These are phyloP conservation scores for Leishmania major DNA, from an alignment of 208 protist species.

Conservation along the genomic window DNA sequence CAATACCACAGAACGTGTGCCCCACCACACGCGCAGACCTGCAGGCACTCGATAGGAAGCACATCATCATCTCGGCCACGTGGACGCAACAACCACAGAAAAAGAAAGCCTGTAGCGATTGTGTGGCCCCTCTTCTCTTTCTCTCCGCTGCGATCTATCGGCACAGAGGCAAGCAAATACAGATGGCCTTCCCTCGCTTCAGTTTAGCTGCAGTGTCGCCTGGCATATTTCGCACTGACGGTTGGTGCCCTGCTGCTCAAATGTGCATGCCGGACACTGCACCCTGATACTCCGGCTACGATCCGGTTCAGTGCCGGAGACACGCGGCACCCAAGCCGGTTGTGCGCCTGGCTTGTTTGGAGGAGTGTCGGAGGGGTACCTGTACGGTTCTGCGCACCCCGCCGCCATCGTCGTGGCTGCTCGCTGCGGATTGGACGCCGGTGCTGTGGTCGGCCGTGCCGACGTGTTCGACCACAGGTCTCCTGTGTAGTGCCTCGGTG, in stretches of 20 bases:
- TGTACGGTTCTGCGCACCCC: slow-evolving; percentile 6
- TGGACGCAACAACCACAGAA: background rate
- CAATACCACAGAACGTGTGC: background rate
- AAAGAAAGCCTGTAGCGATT: background rate
- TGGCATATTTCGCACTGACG: slow-evolving; percentile 25
- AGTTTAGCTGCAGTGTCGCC: background rate
- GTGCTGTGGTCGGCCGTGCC: background rate
- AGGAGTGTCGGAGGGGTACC: background rate
- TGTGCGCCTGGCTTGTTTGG: background rate
- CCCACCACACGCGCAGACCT: background rate
- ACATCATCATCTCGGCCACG: background rate
- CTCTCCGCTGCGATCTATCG: background rate
- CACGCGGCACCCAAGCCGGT: background rate
- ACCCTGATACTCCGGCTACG: slow-evolving; percentile 22
- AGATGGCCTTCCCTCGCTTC: background rate
- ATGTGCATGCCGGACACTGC: slow-evolving; percentile 50
- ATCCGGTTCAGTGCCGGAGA: background rate
- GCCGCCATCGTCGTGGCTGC: background rate
- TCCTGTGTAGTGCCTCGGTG: slow-evolving; percentile 12
- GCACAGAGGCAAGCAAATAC: background rate
- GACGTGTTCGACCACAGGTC: slow-evolving; percentile 18
- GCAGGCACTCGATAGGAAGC: background rate
- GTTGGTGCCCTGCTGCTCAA: slow-evolving; percentile 39
- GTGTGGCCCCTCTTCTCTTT: background rate
- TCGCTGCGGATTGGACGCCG: background rate